Evolutionary conservation across 148 eudicot species (phyloP).

Genomic region (Persicaria maculosa): DNA sequence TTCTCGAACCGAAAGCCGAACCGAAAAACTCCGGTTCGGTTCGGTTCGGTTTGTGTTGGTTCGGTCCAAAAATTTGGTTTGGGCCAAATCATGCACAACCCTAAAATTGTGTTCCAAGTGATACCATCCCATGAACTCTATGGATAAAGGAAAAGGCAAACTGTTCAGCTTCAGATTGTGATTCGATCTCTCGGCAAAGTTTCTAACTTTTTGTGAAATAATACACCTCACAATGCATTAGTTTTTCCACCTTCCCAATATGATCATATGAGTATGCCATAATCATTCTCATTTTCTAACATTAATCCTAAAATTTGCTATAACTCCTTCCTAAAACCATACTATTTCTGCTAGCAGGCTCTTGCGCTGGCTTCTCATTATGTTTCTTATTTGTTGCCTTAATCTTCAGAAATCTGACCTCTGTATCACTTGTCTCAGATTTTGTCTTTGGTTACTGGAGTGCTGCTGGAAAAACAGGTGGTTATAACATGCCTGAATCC

Average conservation of each 20-base stretch:
- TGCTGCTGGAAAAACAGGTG: constrained; percentile 90
- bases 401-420: neutral
- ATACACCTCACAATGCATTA: neutral
- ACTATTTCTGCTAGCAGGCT: neutral
- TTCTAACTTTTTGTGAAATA: neutral
- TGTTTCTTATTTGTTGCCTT: neutral
- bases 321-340: neutral
- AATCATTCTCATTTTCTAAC: neutral
- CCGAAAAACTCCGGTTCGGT: too few relatives aligned
- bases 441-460: constrained; percentile 66
- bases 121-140: neutral
- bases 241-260: neutral
- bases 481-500: constrained; percentile 67
- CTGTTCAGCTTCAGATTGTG: neutral
- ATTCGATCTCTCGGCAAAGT: neutral
- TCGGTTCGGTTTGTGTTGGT: too few relatives aligned
- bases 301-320: neutral
- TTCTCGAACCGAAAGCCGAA: too few relatives aligned
- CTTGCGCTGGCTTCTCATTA: neutral
- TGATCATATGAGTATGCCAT: neutral
- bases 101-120: neutral
- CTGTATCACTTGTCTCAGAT: constrained; percentile 40
- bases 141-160: neutral
- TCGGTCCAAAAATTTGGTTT: too few relatives aligned
- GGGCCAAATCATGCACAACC: too few relatives aligned